These are phyloP conservation scores for Cyclotella cryptica DNA, from an alignment of 108 stramenopile genomes.

Conservation along the genomic window DNA sequence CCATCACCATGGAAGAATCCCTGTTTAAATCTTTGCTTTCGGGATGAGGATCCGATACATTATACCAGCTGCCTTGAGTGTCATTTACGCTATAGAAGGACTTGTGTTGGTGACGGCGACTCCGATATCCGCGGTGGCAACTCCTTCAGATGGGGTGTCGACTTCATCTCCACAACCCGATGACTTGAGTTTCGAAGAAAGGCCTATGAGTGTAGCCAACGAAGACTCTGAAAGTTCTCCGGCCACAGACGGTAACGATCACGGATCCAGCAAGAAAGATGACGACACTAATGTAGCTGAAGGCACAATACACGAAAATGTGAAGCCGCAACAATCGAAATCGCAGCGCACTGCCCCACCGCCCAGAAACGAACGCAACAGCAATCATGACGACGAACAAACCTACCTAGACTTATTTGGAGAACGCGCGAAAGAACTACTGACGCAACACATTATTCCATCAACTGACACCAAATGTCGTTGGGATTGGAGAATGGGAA, in stretches of 20 bases:
- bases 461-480: constrained; percentile 52
- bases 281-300: background rate
- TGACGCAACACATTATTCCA: constrained; percentile 75
- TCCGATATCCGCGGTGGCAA: background rate
- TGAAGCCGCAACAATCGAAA: background rate
- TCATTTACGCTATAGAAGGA: background rate
- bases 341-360: background rate
- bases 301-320: background rate
- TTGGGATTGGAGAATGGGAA: constrained; percentile 80
- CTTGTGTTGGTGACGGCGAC: background rate
- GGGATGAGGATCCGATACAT: too few relatives aligned
- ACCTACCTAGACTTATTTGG: constrained; percentile 86
- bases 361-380: background rate
- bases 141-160: background rate
- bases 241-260: background rate
- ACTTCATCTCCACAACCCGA: background rate
- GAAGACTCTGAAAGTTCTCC: background rate
- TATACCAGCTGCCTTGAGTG: too few relatives aligned
- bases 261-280: background rate
- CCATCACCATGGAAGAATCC: too few relatives aligned
- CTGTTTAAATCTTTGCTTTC: too few relatives aligned
- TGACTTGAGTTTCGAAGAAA: background rate
- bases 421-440: constrained; percentile 82
- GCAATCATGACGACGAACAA: constrained; percentile 61
- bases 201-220: background rate